Evolutionary conservation across 805 yeast genomes (phyloP), one percentile per base, ranked within the genome.

Genomic region (Teunomyces atbi): DNA sequence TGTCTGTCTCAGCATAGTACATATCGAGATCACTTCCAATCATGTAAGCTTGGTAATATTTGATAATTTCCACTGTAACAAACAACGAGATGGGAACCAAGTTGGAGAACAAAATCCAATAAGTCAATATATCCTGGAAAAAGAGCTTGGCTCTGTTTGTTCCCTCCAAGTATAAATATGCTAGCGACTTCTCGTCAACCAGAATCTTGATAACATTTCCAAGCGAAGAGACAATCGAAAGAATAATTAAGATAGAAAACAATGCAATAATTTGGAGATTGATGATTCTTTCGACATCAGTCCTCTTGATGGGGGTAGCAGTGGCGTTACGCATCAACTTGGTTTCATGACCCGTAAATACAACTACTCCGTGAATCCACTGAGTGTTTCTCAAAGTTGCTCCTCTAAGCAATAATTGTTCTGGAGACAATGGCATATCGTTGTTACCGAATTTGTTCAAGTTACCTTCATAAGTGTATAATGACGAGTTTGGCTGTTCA

Each of bases 281-380:
- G 57, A 94, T 92, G 68, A 91, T 86, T 64, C 96, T 81, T 71
- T 94, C 99, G 11, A 95, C 97, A 20, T 96, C 96, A 0, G 99
- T 94, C 58, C 96, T 79, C 64, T 94, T 94, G 59, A 94, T 95
- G 8, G 99, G 99, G 2, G 99, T 84, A 1, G 99, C 97, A 2
- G 98, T 91, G 15, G 99, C 99, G 69, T 94, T 94, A 62, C 99
- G 82, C 98, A 94, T 92, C 54, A 94, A 75, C 60, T 94, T 94
- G 0, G 99, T 94, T 68, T 94, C 99, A 64, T 95, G 99, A 16
- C 99, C 99, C 0, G 99, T 94, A 64, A 92, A 94, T 1, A 94
- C 81, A 1, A 89, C 97, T 43, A 89, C 76, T 18, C 99, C 99
- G 57, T 88, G 88, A 36, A 94, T 82, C 97, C 97, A 94, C 36